Percentiles rank a stretch among this genome's conserved stretches.
Evolutionary conservation across 768 basidiomycete genomes (phyloP).

Genomic region (Pholiota conissans): DNA sequence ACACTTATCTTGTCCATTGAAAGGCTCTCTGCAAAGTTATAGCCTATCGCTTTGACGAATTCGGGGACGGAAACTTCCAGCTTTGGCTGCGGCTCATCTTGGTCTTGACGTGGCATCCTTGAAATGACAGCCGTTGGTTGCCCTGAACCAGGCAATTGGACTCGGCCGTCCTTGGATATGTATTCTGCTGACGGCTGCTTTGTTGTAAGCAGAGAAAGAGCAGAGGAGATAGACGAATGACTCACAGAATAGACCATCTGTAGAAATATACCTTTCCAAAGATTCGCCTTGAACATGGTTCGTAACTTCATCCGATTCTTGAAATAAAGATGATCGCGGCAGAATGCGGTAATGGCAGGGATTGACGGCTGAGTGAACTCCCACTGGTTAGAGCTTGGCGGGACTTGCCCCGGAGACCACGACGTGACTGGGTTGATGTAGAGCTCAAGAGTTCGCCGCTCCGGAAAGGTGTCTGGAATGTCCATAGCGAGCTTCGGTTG

Average conservation of each 20-base stretch:
- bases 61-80: too few relatives aligned
- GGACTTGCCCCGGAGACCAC: neutral
- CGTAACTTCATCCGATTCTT: neutral
- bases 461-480: neutral
- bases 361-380: neutral
- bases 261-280: neutral
- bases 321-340: neutral
- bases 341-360: neutral
- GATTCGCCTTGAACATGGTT: neutral
- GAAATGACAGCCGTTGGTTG: too few relatives aligned
- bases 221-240: neutral
- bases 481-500: neutral
- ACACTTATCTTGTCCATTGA: too few relatives aligned
- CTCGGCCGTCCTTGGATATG: too few relatives aligned
- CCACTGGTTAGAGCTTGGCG: neutral
- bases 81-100: too few relatives aligned
- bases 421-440: constrained; percentile 6
- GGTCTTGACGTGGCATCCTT: too few relatives aligned
- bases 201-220: neutral
- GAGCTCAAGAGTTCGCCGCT: neutral
- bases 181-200: too few relatives aligned
- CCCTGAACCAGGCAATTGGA: too few relatives aligned
- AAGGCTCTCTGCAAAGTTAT: too few relatives aligned
- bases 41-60: too few relatives aligned
- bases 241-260: neutral